Evolutionary conservation across 352 stramenopile species (phyloP).

Genomic region (Paralagenidium karlingii): DNA sequence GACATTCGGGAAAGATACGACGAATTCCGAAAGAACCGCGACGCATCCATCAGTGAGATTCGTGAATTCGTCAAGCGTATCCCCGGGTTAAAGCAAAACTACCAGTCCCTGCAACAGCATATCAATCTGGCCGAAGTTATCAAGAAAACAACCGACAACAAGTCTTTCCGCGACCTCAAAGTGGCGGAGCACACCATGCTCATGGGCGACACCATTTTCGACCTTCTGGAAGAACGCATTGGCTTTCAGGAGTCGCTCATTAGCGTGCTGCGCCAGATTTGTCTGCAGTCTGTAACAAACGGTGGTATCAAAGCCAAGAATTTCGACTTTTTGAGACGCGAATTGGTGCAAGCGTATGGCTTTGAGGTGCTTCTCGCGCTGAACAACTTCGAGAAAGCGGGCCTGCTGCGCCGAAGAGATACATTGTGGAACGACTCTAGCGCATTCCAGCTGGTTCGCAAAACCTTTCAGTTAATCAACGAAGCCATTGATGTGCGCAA

Average conservation of each 20-base stretch:
- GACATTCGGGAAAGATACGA: conserved; percentile 91
- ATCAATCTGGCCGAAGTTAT: conserved; percentile 95
- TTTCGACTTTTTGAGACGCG: conserved; percentile 88
- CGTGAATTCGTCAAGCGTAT: conserved; percentile 98
- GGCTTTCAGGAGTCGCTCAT: conserved; percentile 85
- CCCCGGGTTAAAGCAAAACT: conserved; percentile 87
- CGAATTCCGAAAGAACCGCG: conserved; percentile 91
- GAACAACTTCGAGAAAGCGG: conserved; percentile 89
- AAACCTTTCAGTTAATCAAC: conserved; percentile 91
- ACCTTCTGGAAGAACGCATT: conserved; percentile 93
- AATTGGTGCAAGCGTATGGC: conserved; percentile 95
- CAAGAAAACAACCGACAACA: conserved; percentile 90
- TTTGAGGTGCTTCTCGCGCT: conserved; percentile 92
- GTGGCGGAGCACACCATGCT: conserved; percentile 92
- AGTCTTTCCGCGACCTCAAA: conserved; percentile 91
- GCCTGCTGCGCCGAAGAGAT: conserved; percentile 83
- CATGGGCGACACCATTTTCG: conserved; percentile 91
- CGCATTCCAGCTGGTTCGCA: conserved; percentile 78
- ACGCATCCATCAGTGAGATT: conserved; percentile 95
- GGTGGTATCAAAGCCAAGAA: conserved; percentile 91
- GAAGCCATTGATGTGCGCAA: conserved; percentile 89
- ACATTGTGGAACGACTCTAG: conserved; percentile 74
- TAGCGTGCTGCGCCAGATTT: conserved; percentile 86
- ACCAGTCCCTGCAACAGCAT: conserved; percentile 94
- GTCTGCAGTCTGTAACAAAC: conserved; percentile 87